These are phyloP conservation scores for Eugenia klotzschiana DNA, from an alignment of 441 rosid genomes.

Conservation along the genomic window DNA sequence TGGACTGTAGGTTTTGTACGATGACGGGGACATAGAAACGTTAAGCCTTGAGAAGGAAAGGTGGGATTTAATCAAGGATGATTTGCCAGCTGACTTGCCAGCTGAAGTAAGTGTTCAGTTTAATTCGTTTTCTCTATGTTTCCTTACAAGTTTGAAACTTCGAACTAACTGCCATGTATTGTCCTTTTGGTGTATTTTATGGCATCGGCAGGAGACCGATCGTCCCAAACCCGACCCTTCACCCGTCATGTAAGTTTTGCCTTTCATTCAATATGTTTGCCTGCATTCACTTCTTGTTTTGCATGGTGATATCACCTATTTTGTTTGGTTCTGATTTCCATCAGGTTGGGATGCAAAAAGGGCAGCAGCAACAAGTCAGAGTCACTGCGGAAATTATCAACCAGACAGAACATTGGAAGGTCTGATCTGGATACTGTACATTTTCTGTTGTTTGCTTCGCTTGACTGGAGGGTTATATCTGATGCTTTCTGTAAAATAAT, in stretches of 20 bases:
- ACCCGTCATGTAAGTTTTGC: not conserved
- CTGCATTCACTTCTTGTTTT: not conserved
- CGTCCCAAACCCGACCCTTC: not conserved
- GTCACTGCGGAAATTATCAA: not conserved
- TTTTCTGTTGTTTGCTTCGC: not conserved
- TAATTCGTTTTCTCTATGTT: not conserved
- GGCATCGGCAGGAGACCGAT: not conserved
- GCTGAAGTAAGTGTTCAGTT: not conserved
- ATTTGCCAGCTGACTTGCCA: not conserved
- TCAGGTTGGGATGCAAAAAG: not conserved
- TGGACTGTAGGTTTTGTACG: not conserved
- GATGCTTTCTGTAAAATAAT: not conserved
- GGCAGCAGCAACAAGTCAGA: not conserved
- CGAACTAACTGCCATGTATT: not conserved
- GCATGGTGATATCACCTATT: not conserved
- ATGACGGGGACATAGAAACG: not conserved
- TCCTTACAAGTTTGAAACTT: not conserved
- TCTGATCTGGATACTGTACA: not conserved
- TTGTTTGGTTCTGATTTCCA: not conserved
- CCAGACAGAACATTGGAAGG: not conserved
- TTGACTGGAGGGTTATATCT: not conserved
- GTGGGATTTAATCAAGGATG: not conserved
- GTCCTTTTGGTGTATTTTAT: not conserved
- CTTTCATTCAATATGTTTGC: not conserved
- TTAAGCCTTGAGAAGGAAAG: not conserved